Conservation (phyloP, 2,329 filamentous ascomycete species). For the Exophiala sideris region DNA sequence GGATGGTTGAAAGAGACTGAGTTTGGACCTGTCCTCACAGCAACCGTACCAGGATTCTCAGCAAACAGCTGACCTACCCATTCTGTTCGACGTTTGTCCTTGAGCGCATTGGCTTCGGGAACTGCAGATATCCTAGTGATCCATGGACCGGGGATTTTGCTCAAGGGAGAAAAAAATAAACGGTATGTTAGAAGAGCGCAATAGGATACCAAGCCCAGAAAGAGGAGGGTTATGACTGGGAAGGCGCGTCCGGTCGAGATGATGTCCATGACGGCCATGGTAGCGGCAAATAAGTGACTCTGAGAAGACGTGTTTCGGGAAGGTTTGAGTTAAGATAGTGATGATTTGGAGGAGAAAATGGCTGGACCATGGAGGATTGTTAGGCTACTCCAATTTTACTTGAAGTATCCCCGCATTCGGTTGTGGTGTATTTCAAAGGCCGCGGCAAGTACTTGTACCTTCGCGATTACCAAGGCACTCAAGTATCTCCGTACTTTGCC, state of each 20-base stretch:
- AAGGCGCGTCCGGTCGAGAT: neutral
- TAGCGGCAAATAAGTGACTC: neutral
- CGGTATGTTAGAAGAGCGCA: slow-evolving; percentile 20
- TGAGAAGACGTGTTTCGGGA: no score
- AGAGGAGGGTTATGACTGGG: slow-evolving; percentile 1
- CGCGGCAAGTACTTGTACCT: no score
- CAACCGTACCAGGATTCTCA: slow-evolving; percentile 16
- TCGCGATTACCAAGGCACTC: no score
- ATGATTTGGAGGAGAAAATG: no score
- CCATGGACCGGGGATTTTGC: slow-evolving; percentile 28
- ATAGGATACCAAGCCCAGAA: slow-evolving; percentile 9
- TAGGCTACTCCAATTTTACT: no score
- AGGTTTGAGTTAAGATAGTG: no score
- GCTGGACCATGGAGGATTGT: no score
- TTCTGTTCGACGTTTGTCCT: slow-evolving; percentile 17
- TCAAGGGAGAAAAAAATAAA: slow-evolving; percentile 26
- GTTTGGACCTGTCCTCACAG: slow-evolving; percentile 17
- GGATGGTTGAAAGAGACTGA: slow-evolving; percentile 21
- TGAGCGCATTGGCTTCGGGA: slow-evolving; percentile 17
- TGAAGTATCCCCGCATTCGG: no score
- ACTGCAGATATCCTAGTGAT: slow-evolving; percentile 19
- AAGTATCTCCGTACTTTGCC: no score
- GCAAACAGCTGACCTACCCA: slow-evolving; percentile 16
- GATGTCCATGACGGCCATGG: slow-evolving; percentile 6
- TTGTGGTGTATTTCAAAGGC: no score